Base-by-base conservation (phyloP, 768 basidiomycete species). In the Agaricus subrufescens region DNA sequence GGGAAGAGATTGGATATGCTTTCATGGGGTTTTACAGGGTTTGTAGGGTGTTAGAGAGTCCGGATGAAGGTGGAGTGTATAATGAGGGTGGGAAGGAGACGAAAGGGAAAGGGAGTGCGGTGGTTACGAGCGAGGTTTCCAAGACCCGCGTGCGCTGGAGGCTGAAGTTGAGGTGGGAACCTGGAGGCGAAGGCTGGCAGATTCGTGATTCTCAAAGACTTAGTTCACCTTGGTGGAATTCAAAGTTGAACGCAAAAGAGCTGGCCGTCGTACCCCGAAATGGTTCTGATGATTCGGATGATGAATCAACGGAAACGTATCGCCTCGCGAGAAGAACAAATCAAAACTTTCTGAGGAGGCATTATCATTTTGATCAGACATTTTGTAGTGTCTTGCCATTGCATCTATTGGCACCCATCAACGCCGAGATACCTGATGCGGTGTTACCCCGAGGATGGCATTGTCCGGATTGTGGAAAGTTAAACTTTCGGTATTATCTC, bases 1-100 rank as follows among this genome's bases (percentile, higher is more conserved):
- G 73, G 10, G 43, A 61, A 4, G 78, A 79, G 53, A 74, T 70
- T 55, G 71, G 64, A 12, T 79, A 71, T 60, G 65, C 63, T 40
- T 76, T 75, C 60, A 65, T 83, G 63, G 82, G 82, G 0, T 74
- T 73, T 42, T 82, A 80, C 59, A 70, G 68, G 31, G 61, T 84
- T 52, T 65, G 73, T 14, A 64, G 67, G 11, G 61, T 80, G 5
- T 66, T 67, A 63, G 82, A 75, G 46, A 58, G 67, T 61, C 27
- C 27, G 56, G 54, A 40, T 14, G 25, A 43, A 29, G 19, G 2
- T 8, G 6, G 43, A 5, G 25, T 14, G 23, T 37, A 39, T 53
- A 23, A 8, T 14, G 39, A 38, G 42, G 30, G 12, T 43, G 39
- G 39, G 27, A 29, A 7, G 26, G 7, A 34, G 56, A 4, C 15